Evolutionary conservation across 345 rosid species (phyloP), one percentile per base, ranked within the genome.

Genomic region (Lepidium didymum): DNA sequence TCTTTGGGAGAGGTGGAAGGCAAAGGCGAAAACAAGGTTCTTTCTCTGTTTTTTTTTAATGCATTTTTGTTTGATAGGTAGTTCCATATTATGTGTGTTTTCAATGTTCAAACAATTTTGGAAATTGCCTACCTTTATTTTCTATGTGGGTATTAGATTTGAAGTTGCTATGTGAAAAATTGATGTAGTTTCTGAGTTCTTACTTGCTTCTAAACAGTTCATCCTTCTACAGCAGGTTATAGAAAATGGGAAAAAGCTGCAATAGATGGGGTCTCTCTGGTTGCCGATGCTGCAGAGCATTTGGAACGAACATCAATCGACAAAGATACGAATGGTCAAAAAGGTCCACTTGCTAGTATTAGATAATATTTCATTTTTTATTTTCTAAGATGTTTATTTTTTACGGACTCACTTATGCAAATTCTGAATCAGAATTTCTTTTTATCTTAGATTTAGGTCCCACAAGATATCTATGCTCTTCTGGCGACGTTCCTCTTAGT

Each of bases 221-320:
- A 67, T 67, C 44, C 68, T 69, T 81, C 84, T 16, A 75, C 93
- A 66, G 83, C 86, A 64, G 92, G 93, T 58, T 95, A 86, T 68
- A 87, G 76, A 73, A 91, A 85, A 72, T 95, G 99, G 99, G 99
- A 95, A 84, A 84, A 85, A 79, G 97, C 97, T 75, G 99, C 97
- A 37, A 91, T 87, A 63, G 97, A 96, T 76, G 99, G 99, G 63
- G 99, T 91, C 81, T 91, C 99, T 58, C 80, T 95, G 82, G 99
- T 91, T 76, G 99, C 99, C 65, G 97, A 91, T 75, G 99, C 99
- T 75, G 97, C 99, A 68, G 99, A 89, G 77, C 99, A 95, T 80
- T 78, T 95, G 76, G 97, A 95, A 77, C 87, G 87, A 69, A 68
- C 85, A 25, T 72, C 82, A 49, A 74, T 67, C 62, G 81, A 81